Conservation (phyloP, 2,329 filamentous ascomycete species). For the Mycosphaerelloides madeirae region DNA sequence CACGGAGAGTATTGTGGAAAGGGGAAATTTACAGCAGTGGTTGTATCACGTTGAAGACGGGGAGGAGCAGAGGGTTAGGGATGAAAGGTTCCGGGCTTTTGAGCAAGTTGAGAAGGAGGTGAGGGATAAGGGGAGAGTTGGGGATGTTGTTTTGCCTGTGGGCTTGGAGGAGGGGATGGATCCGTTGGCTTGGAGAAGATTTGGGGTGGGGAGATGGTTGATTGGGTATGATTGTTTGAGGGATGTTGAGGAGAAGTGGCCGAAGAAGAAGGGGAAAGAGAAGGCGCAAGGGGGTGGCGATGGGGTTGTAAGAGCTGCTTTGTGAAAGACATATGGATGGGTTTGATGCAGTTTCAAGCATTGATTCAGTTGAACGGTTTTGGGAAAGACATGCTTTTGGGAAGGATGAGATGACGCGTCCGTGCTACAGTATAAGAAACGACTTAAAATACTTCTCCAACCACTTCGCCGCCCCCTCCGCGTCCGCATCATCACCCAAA, state of each 20-base stretch:
- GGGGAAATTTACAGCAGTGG: slow-evolving; percentile 58
- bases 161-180: slow-evolving; percentile 9
- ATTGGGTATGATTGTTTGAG: slow-evolving; percentile 14
- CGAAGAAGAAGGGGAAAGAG: background rate
- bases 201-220: slow-evolving; percentile 15
- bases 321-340: too few species aligned
- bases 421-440: slow-evolving; percentile 39
- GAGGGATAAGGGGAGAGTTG: background rate
- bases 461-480: slow-evolving; percentile 45
- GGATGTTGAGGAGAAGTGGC: slow-evolving; percentile 14
- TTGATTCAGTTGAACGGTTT: too few species aligned
- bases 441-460: slow-evolving; percentile 49
- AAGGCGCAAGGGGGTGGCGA: too few species aligned
- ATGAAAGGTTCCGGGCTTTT: slow-evolving; percentile 9
- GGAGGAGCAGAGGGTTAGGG: slow-evolving; percentile 43
- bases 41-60: slow-evolving; percentile 60
- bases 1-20: slow-evolving; percentile 56
- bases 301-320: too few species aligned
- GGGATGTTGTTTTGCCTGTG: slow-evolving; percentile 1
- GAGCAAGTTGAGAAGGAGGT: slow-evolving; percentile 9
- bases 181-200: slow-evolving; percentile 15
- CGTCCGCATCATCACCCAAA: slow-evolving; percentile 8
- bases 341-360: too few species aligned
- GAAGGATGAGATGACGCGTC: background rate
- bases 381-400: too few species aligned